Evolutionary conservation across 1,139 yeast species (phyloP), one percentile per base, ranked within the genome.

Genomic region (Hyphopichia wangnamkhiaoensis): DNA sequence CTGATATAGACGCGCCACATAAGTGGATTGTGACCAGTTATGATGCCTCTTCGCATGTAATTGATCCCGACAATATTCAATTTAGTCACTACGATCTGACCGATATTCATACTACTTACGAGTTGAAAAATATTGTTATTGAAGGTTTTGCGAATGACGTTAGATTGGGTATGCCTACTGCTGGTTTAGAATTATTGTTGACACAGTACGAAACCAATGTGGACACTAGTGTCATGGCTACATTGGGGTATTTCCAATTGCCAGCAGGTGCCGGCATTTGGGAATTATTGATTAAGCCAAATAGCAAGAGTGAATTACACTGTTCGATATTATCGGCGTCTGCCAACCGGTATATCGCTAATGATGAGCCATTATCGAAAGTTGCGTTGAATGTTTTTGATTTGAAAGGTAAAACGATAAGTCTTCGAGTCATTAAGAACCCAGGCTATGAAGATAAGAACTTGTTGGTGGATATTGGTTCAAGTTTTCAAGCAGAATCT

Each of bases 181-280:
- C 74, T 1, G 88, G 85, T 0, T 52, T 82, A 16, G 65, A 73
- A 0, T 53, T 85, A 13, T 55, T 82, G 36, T 3, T 21, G 0
- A 50, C 53, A 16, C 31, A 25, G 9, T 35, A 41, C 5, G 21
- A 16, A 6, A 14, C 27, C 5, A 7, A 21, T 5, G 43, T 32
- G 1, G 89, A 84, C 48, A 84, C 95, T 0, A 67, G 64, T 33
- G 80, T 87, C 3, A 82, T 88, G 91, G 74, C 85, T 0, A 79
- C 82, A 39, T 61, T 80, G 38, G 95, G 95, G 0, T 89, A 89
- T 59, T 71, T 84, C 44, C 96, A 89, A 58, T 63, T 89, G 34
- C 78, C 77, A 45, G 80, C 84, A 0, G 68, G 65, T 34, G 93
- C 93, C 0, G 96, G 96, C 0, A 39, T 70, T 2, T 85, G 87